Conservation (phyloP, 106 monocot genomes). For the Hemerocallis citrina region DNA sequence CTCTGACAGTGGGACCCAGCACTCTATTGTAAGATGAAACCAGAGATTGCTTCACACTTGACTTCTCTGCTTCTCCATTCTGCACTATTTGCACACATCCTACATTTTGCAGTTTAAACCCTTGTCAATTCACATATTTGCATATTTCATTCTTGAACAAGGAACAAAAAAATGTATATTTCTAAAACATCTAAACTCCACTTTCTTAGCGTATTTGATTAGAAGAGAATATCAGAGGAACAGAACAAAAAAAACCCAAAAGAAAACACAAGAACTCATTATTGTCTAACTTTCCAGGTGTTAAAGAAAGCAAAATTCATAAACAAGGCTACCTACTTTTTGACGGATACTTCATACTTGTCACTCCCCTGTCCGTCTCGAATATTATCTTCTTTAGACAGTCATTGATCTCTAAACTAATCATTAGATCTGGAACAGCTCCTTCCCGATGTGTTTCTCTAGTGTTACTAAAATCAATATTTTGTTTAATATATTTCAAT, state of each 20-base stretch:
- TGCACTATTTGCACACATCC: background rate
- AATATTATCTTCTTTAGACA: too few species aligned
- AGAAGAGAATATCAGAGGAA: background rate
- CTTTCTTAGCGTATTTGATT: background rate
- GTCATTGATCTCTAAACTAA: too few species aligned
- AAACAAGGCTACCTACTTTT: conserved; percentile 2
- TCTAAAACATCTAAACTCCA: background rate
- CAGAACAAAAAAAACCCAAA: background rate
- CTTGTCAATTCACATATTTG: background rate
- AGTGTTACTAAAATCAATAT: too few species aligned
- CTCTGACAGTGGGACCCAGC: conserved; percentile 51
- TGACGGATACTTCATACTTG: too few species aligned
- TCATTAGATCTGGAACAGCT: too few species aligned
- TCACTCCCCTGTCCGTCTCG: background rate
- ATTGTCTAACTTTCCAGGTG: too few species aligned
- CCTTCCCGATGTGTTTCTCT: too few species aligned
- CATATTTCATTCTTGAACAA: background rate
- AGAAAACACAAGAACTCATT: too few species aligned
- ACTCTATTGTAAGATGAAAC: conserved; percentile 49
- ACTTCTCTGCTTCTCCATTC: conserved; percentile 34
- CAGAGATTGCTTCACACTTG: conserved; percentile 45
- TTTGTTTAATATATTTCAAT: too few species aligned
- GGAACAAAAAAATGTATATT: background rate
- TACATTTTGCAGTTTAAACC: background rate
- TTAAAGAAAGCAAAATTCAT: background rate